phyloP scores from a whole-genome alignment of 805 yeast genomes.

The Teunomyces funiuensis region DNA sequence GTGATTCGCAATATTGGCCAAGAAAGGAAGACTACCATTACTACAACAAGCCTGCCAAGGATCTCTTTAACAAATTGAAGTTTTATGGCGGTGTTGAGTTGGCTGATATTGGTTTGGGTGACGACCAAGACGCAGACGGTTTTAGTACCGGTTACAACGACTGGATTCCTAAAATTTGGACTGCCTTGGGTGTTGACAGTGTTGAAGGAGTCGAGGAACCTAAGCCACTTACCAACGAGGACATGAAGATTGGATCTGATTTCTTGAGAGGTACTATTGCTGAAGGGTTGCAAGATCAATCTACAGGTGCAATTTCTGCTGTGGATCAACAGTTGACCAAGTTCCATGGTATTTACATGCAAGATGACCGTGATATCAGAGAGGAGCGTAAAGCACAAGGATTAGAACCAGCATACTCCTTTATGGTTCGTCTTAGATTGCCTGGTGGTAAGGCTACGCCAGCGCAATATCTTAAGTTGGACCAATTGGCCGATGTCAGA shows the following conservation, averaged over 20 bases:
- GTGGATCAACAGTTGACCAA: conserved; percentile 92
- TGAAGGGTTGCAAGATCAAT: conserved; percentile 74
- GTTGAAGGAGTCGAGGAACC: conserved; percentile 86
- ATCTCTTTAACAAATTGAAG: conserved; percentile 61
- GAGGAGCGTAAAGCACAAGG: conserved; percentile 92
- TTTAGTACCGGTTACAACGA: conserved; percentile 84
- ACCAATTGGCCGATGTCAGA: conserved; percentile 72
- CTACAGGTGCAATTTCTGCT: conserved; percentile 90
- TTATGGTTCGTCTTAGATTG: conserved; percentile 93
- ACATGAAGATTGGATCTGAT: conserved; percentile 84
- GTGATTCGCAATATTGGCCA: conserved; percentile 93
- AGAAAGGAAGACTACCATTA: conserved; percentile 92
- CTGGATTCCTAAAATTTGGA: conserved; percentile 88
- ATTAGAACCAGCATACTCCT: conserved; percentile 91
- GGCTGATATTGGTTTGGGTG: conserved; percentile 83
- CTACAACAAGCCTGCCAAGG: conserved; percentile 87
- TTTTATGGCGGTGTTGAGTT: conserved; percentile 74
- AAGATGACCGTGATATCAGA: conserved; percentile 94
- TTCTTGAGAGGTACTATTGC: conserved; percentile 91
- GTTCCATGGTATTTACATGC: conserved; percentile 98
- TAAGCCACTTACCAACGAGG: conserved; percentile 90
- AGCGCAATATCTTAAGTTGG: conserved; percentile 83
- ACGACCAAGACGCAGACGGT: conserved; percentile 97
- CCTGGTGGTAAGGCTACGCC: conserved; percentile 93
- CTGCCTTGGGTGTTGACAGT: conserved; percentile 80